Evolutionary conservation across 768 basidiomycete species (phyloP), one percentile per base, ranked within the genome.

Genomic region (Lentinus tigrinus): DNA sequence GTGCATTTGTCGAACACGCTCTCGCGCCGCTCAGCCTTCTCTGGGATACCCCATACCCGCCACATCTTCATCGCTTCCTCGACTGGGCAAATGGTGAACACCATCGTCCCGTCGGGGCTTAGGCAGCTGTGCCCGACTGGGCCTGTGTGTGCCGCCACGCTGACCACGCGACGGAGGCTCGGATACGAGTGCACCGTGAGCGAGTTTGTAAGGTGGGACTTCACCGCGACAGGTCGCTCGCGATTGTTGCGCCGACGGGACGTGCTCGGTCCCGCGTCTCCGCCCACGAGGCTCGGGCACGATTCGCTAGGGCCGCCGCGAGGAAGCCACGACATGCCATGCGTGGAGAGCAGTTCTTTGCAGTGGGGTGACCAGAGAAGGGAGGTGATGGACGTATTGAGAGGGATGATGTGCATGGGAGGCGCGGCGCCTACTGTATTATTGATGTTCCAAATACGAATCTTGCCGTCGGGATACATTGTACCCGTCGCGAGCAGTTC

Each of bases 41-140:
- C 60, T 26, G 74, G 71, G 50, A 53, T 51, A 54, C 57, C 66
- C 87, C 86, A 88, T 31, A 88, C 84, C 60, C 84, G 82, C 81
- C 85, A 88, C 80, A 87, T 84, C 73, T 86, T 87, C 72, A 88
- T 85, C 47, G 83, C 81, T 68, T 88, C 84, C 61, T 88, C 87
- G 26, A 69, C 72, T 1, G 85, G 82, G 56, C 82, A 86, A 8
- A 85, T 79, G 31, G 87, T 86, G 64, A 87, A 88, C 53, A 87
- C 65, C 63, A 75, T 78, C 58, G 84, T 84, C 6, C 86, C 85
- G 50, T 83, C 80, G 3, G 85, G 86, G 37, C 84, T 76, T 39
- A 88, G 71, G 66, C 85, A 86, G 59, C 84, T 84, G 58, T 87
- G 84, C 13, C 80, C 79, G 11, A 87, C 76, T 4, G 77, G 68